Base-by-base conservation (phyloP, 2,329 filamentous ascomycete species). In the Penicillium sp. region DNA sequence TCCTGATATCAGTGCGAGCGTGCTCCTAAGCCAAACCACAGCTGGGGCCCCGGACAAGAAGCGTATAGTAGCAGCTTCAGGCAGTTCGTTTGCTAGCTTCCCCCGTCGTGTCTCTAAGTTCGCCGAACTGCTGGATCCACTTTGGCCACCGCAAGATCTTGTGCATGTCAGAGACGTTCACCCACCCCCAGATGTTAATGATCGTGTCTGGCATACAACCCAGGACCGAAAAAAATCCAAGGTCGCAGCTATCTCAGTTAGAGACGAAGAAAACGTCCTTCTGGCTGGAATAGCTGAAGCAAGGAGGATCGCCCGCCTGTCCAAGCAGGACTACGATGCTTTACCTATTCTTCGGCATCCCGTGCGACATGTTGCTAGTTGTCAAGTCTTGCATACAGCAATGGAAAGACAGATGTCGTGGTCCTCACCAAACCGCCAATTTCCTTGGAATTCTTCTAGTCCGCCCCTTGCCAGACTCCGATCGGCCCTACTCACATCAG, bases 391-490 rank as follows among this genome's bases (percentile, higher is more conserved):
- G 35, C 68, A 70, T 45, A 65, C 63, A 23, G 68, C 66, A 33
- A 65, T 75, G 31, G 57, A 65, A 19, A 63, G 55, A 27, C 71
- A 73, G 45, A 64, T 76, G 53, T 70, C 72, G 33, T 64, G 63
- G 53, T 47, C 53, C 36, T 50, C 58, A 4, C 49, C 57, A 23
- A 48, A 43, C 15, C 36, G 49, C 36, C 33, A 6, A 35, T 41
- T 19, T 36, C 51, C 31, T 44, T 57, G 36, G 59, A 51, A 54
- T 58, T 27, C 45, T 53, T 63, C 7, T 87, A 92, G 70, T 33
- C 80, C 87, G 12, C 83, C 85, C 19, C 72, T 94, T 47, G 66
- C 72, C 13, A 78, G 80, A 2, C 77, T 91, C 2, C 90, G 87
- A 66, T 72, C 79, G 3, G 79, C 81, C 0, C 80, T 97, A 33